Percentiles rank a stretch among this genome's conserved stretches.
These are phyloP conservation scores for Letharia lupina DNA, from an alignment of 495 filamentous ascomycete species.

Conservation along the genomic window DNA sequence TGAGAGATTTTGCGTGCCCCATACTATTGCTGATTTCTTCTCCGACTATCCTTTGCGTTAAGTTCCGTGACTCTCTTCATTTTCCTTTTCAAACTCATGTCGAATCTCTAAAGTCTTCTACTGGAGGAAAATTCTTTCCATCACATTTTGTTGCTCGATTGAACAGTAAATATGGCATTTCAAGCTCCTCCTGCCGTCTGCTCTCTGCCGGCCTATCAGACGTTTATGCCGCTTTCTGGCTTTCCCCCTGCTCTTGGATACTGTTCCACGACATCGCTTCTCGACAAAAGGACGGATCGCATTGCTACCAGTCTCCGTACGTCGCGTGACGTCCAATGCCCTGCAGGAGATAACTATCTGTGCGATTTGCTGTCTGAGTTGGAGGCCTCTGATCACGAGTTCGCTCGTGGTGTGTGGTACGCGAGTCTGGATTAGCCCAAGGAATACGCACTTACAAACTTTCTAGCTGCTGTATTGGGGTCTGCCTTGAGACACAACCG, in stretches of 20 bases:
- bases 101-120: neutral
- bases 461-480: slow-evolving; percentile 3
- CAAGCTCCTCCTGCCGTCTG: neutral
- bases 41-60: neutral
- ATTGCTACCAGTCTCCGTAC: neutral
- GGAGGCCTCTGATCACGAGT: neutral
- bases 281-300: neutral
- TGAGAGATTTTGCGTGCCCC: neutral
- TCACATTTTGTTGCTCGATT: neutral
- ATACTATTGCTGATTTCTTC: neutral
- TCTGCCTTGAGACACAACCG: neutral
- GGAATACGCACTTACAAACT: neutral
- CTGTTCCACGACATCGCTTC: neutral
- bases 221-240: neutral
- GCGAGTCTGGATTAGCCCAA: neutral
- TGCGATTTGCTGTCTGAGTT: neutral
- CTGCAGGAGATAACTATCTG: neutral
- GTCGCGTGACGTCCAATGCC: neutral
- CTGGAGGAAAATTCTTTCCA: neutral
- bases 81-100: neutral
- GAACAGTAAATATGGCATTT: neutral
- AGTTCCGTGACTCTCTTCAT: neutral
- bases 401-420: neutral
- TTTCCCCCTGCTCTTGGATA: slow-evolving; percentile 2
- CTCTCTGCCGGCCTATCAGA: neutral